Evolutionary conservation across 2,329 filamentous ascomycete genomes (phyloP).

Genomic region (Fusarium sp.): DNA sequence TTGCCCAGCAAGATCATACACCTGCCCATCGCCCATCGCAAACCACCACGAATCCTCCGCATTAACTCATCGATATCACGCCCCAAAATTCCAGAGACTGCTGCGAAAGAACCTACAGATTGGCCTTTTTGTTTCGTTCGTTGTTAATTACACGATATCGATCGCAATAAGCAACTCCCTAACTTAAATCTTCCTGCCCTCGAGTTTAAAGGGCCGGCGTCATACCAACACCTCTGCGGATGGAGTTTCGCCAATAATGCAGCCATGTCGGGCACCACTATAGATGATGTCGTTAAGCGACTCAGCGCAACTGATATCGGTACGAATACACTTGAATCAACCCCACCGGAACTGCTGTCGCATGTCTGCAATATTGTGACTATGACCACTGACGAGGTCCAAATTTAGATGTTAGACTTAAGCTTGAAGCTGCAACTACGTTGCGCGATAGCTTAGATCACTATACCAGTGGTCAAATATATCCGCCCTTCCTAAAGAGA

Average conservation of each 20-base stretch:
- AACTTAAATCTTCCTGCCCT: slow-evolving; percentile 28
- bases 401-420: slow-evolving; percentile 77
- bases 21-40: background rate
- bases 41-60: background rate
- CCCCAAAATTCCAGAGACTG: background rate
- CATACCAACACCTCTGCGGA: slow-evolving; percentile 42
- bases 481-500: slow-evolving; percentile 83
- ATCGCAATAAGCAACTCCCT: slow-evolving; percentile 37
- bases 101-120: background rate
- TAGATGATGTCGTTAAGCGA: slow-evolving; percentile 71
- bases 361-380: slow-evolving; percentile 14
- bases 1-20: background rate
- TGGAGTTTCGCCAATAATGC: slow-evolving; percentile 57
- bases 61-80: background rate
- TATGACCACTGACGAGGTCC: slow-evolving; percentile 3
- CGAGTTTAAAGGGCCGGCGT: slow-evolving; percentile 28
- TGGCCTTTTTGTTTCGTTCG: background rate
- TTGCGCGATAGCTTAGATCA: slow-evolving; percentile 92
- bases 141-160: slow-evolving; percentile 7
- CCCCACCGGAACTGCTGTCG: slow-evolving; percentile 30
- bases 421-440: slow-evolving; percentile 83
- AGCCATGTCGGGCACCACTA: slow-evolving; percentile 68
- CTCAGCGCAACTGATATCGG: slow-evolving; percentile 65
- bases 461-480: slow-evolving; percentile 81
- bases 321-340: slow-evolving; percentile 41